phyloP scores from a whole-genome alignment of 495 filamentous ascomycete genomes.

The Xylaria bambusicola region DNA sequence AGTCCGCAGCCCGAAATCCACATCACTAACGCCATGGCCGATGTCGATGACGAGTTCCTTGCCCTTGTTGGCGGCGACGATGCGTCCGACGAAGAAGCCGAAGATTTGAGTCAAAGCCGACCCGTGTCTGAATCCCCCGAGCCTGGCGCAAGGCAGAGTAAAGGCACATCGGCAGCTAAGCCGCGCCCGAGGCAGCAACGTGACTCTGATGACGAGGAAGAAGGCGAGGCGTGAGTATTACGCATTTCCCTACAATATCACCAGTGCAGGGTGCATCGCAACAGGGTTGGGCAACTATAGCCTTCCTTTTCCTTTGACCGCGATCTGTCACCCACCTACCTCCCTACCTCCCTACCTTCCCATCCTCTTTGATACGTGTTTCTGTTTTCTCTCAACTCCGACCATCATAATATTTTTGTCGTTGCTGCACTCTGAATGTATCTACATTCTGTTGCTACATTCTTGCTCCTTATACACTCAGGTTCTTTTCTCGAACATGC shows the following conservation, averaged over 20 bases:
- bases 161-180: conserved; percentile 46
- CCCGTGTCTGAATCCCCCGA: conserved; percentile 38
- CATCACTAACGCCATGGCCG: conserved; percentile 53
- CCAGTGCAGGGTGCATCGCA: neutral
- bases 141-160: conserved; percentile 40
- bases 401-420: no score
- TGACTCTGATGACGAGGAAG: conserved; percentile 73
- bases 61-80: conserved; percentile 73
- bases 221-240: conserved; percentile 80
- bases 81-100: conserved; percentile 52
- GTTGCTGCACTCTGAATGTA: no score
- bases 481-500: neutral
- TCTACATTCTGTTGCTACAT: no score
- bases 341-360: no score
- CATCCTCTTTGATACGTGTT: no score
- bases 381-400: no score
- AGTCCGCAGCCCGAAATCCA: neutral
- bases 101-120: conserved; percentile 41
- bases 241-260: neutral
- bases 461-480: no score
- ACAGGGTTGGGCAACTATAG: no score
- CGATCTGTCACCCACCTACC: neutral
- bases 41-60: conserved; percentile 85
- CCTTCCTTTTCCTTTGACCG: no score
- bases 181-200: conserved; percentile 46